Evolutionary conservation across 495 filamentous ascomycete species (phyloP).

Genomic region (Tuber umbilicatum): DNA sequence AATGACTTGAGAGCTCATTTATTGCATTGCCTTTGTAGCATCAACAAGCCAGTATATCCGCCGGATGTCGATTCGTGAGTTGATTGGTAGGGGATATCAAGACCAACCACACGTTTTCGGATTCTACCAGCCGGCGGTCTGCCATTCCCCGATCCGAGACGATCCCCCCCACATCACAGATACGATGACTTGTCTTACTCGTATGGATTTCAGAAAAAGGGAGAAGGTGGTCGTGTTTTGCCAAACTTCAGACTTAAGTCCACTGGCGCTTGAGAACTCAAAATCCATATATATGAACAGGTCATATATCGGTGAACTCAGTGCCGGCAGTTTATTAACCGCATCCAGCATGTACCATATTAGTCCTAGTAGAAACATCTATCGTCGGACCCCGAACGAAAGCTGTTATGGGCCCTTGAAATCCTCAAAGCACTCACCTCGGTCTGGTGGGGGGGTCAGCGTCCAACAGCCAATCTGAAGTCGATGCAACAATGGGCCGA

Average conservation of each 20-base stretch:
- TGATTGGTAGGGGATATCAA: background rate
- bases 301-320: background rate
- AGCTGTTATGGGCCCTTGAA: background rate
- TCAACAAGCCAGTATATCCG: background rate
- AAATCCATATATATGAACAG: background rate
- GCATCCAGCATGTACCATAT: background rate
- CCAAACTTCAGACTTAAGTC: background rate
- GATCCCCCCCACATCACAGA: background rate
- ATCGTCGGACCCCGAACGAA: background rate
- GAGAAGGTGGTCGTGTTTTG: background rate
- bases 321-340: background rate
- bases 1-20: background rate
- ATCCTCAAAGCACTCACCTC: constrained; percentile 1
- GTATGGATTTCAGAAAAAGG: background rate
- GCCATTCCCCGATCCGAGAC: background rate
- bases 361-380: background rate
- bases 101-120: background rate
- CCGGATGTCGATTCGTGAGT: background rate
- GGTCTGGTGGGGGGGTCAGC: background rate
- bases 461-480: background rate
- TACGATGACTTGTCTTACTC: background rate
- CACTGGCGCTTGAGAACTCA: background rate
- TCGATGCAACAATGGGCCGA: background rate
- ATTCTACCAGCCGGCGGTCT: background rate
- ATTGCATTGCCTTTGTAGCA: background rate